Evolutionary conservation across 192 early-diverging fungal genomes (phyloP).

Genomic region (Backusella tarrabulga): DNA sequence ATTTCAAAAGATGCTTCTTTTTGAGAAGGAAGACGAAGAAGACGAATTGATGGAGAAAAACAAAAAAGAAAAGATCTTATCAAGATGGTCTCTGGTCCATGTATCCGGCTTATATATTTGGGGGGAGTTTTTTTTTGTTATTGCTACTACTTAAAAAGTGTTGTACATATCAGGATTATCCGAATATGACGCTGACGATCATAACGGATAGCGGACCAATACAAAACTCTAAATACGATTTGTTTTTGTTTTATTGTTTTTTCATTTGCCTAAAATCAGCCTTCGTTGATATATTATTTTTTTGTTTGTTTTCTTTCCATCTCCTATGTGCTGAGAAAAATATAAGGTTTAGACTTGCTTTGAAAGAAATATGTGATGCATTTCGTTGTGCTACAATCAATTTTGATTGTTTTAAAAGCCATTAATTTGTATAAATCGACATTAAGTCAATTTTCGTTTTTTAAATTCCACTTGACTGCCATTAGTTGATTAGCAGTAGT

Average conservation of each 20-base stretch:
- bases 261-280: not conserved
- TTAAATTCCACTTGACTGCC: not conserved
- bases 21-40: not conserved
- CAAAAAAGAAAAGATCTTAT: constrained; percentile 1
- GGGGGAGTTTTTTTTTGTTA: not conserved
- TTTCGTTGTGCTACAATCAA: not conserved
- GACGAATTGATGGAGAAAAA: constrained; percentile 2
- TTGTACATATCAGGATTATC: not conserved
- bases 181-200: not conserved
- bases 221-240: not conserved
- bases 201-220: not conserved
- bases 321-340: not conserved
- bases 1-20: not conserved
- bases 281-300: not conserved
- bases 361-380: not conserved
- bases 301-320: not conserved
- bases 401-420: constrained; percentile 1
- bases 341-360: not conserved
- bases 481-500: not conserved
- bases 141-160: not conserved
- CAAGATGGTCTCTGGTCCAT: constrained; percentile 9
- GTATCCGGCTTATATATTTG: not conserved
- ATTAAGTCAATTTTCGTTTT: not conserved
- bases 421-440: not conserved
- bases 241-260: not conserved